Evolutionary conservation across 163 green algal genomes (phyloP), one percentile per base, ranked within the genome.

Genomic region (Volvox carteri): DNA sequence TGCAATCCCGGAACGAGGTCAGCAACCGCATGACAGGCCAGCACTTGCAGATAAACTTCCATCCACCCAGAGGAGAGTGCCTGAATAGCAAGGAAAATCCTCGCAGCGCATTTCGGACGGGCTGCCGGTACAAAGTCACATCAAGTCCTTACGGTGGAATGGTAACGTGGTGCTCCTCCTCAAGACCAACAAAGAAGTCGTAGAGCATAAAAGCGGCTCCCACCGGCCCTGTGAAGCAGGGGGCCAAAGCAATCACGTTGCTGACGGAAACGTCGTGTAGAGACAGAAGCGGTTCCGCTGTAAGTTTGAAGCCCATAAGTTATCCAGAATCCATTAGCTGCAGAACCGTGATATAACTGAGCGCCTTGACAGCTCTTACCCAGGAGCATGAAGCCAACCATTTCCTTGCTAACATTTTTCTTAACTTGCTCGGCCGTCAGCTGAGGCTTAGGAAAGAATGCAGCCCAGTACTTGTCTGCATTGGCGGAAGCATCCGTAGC

Each of bases 301-400:
- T 28, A 3, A 37, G 25, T 37, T 11, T 39, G 28, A 39, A 11
- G 28, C 25, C 8, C n/a, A n/a, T n/a, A n/a, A n/a, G n/a, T n/a
- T n/a, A n/a, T n/a, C n/a, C n/a, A n/a, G n/a, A n/a, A n/a, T n/a
- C n/a, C n/a, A n/a, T n/a, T n/a, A n/a, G n/a, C n/a, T n/a, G n/a
- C n/a, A n/a, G n/a, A n/a, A n/a, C n/a, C n/a, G n/a, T n/a, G n/a
- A n/a, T n/a, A n/a, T n/a, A n/a, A n/a, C n/a, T n/a, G n/a, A n/a
- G n/a, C n/a, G n/a, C n/a, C n/a, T n/a, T n/a, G n/a, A n/a, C n/a
- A n/a, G n/a, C 8, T 1, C 80, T 68, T 23, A 84, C 84, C 84
- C 2, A 92, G 78, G 19, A 92, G 79, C 56, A 88, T 56, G 78
- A 92, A 92, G 67, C 89, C 89, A 16, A 92, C 68, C 42, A 90